phyloP scores from a whole-genome alignment of 148 eudicot genomes.

The Rhododendron williamsianum region DNA sequence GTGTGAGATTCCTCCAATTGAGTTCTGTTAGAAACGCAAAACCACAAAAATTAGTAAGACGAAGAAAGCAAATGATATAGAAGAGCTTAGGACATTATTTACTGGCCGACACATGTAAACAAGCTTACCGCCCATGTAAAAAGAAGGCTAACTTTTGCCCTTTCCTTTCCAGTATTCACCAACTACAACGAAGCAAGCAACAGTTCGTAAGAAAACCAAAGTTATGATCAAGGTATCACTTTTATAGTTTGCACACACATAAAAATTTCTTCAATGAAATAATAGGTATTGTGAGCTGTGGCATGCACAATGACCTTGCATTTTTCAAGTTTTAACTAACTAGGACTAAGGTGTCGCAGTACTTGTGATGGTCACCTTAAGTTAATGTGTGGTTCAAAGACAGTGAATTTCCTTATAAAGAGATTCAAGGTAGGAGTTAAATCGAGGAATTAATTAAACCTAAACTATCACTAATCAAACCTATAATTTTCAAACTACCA shows the following conservation, averaged over 20 bases:
- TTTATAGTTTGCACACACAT: background rate
- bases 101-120: constrained; percentile 6
- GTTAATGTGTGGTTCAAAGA: background rate
- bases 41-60: background rate
- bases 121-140: constrained; percentile 96
- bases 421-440: background rate
- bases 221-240: background rate
- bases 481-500: background rate
- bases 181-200: constrained; percentile 42
- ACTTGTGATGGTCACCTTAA: background rate
- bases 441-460: background rate
- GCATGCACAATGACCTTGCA: background rate
- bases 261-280: background rate
- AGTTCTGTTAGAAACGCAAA: constrained; percentile 48
- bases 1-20: constrained; percentile 91
- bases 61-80: background rate
- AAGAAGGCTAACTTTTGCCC: constrained; percentile 95
- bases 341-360: background rate
- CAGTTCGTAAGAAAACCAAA: background rate
- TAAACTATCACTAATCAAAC: background rate
- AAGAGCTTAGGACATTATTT: background rate
- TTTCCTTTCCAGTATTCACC: constrained; percentile 92
- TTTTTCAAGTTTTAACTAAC: constrained; percentile 2
- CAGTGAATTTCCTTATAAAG: background rate
- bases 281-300: background rate